A percentile compares a stretch with the other conserved stretches of the same genome.
Conservation (phyloP, 768 basidiomycete species). For the Leccinum longicurvipes region DNA sequence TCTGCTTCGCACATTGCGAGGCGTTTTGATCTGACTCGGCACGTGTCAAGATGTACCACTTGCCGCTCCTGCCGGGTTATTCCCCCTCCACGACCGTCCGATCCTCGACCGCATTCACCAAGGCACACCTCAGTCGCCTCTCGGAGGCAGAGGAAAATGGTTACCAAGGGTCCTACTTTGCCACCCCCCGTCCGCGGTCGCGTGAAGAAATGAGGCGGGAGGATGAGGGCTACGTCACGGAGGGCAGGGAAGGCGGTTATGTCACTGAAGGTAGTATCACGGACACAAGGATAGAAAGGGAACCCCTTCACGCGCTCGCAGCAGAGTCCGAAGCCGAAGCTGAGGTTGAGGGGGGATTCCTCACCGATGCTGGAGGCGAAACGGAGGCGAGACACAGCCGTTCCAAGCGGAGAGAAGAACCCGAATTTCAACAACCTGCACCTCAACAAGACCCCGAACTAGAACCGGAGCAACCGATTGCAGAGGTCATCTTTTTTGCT, state of each 20-base stretch:
- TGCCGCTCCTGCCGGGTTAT: constrained; percentile 90
- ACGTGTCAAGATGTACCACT: constrained; percentile 72
- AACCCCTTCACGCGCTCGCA: not conserved
- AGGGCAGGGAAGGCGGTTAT: constrained; percentile 53
- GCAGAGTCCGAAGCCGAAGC: constrained; percentile 10
- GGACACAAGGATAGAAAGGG: constrained; percentile 6
- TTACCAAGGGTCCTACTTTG: constrained; percentile 85
- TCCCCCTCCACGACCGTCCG: constrained; percentile 80
- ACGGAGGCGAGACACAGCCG: constrained; percentile 14
- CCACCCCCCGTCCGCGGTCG: constrained; percentile 17
- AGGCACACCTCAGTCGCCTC: constrained; percentile 62
- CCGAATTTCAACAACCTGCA: constrained; percentile 1
- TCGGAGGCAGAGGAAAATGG: constrained; percentile 89
- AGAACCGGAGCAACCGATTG: constrained; percentile 45
- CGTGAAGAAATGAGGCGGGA: constrained; percentile 18
- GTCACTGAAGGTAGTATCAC: constrained; percentile 40
- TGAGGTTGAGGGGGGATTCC: not conserved
- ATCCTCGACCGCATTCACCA: constrained; percentile 65
- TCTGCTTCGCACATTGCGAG: not conserved
- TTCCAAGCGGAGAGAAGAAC: not conserved
- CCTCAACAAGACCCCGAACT: not conserved
- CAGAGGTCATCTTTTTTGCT: constrained; percentile 76
- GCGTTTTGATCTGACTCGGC: not conserved
- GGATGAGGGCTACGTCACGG: constrained; percentile 24
- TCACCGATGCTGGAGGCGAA: constrained; percentile 12